Conservation (phyloP, 2,329 filamentous ascomycete species). For the Fusarium clavum region DNA sequence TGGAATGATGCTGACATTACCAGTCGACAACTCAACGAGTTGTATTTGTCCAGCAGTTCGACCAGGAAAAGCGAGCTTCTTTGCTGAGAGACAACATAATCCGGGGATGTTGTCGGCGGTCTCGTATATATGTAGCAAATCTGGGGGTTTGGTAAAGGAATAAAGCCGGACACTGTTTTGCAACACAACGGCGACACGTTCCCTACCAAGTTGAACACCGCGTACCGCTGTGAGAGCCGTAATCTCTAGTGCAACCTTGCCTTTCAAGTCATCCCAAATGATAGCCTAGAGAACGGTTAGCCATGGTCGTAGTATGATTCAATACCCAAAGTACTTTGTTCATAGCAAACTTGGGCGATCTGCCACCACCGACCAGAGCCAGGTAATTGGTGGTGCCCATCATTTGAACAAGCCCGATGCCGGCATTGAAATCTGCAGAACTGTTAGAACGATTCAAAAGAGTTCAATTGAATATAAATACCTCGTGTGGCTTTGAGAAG, state of each 20-base stretch:
- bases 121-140: slow-evolving; percentile 80
- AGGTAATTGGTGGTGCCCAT: slow-evolving; percentile 88
- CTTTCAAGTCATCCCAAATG: slow-evolving; percentile 90
- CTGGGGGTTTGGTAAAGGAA: slow-evolving; percentile 77
- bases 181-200: slow-evolving; percentile 82
- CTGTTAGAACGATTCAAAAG: neutral
- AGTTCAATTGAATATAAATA: slow-evolving; percentile 34
- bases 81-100: slow-evolving; percentile 80
- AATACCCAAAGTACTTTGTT: slow-evolving; percentile 72
- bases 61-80: slow-evolving; percentile 86
- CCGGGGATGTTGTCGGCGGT: slow-evolving; percentile 88
- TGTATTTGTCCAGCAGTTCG: slow-evolving; percentile 89
- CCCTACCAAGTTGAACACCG: slow-evolving; percentile 80
- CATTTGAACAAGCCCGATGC: slow-evolving; percentile 86
- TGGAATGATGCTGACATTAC: slow-evolving; percentile 91
- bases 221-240: slow-evolving; percentile 84
- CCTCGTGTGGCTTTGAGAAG: slow-evolving; percentile 70
- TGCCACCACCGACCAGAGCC: slow-evolving; percentile 89
- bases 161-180: slow-evolving; percentile 86
- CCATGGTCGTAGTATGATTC: neutral
- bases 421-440: slow-evolving; percentile 77
- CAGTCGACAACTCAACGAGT: slow-evolving; percentile 79
- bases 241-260: slow-evolving; percentile 78
- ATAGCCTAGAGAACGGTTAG: slow-evolving; percentile 67
- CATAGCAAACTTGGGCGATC: slow-evolving; percentile 84